phyloP scores from a whole-genome alignment of 805 yeast genomes.

The Torulaspora microellipsoides region DNA sequence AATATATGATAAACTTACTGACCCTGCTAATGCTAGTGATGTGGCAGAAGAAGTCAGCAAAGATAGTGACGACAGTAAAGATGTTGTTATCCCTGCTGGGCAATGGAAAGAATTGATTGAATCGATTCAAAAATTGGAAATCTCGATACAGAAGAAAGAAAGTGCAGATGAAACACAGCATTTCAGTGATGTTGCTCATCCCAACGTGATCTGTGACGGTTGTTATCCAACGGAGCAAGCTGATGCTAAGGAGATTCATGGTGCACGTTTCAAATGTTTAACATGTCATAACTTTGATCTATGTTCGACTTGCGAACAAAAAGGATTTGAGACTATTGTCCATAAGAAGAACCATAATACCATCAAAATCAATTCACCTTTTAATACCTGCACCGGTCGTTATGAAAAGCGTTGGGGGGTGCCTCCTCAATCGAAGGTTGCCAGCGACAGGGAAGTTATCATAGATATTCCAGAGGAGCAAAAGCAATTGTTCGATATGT shows the following conservation, averaged over 20 bases:
- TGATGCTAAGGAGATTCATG: conserved; percentile 27
- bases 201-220: conserved; percentile 26
- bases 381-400: background rate
- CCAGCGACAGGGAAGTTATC: conserved; percentile 12
- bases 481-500: conserved; percentile 24
- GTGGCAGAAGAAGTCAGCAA: background rate
- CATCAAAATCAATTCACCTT: conserved; percentile 18
- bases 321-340: conserved; percentile 13
- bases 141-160: conserved; percentile 10
- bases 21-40: background rate
- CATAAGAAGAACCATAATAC: conserved; percentile 21
- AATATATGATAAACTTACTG: conserved; percentile 12
- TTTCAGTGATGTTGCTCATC: conserved; percentile 11
- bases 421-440: background rate
- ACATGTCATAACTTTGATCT: conserved; percentile 47
- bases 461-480: conserved; percentile 22
- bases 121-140: conserved; percentile 16
- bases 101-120: conserved; percentile 17
- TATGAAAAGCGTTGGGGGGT: background rate
- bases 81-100: conserved; percentile 13
- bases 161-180: background rate
- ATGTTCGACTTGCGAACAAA: conserved; percentile 37
- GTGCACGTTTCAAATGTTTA: conserved; percentile 45
- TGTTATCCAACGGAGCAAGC: conserved; percentile 17
- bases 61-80: background rate